Base-by-base conservation (phyloP, 1,284 basidiomycete genomes). In the Pseudozyma pruni region DNA sequence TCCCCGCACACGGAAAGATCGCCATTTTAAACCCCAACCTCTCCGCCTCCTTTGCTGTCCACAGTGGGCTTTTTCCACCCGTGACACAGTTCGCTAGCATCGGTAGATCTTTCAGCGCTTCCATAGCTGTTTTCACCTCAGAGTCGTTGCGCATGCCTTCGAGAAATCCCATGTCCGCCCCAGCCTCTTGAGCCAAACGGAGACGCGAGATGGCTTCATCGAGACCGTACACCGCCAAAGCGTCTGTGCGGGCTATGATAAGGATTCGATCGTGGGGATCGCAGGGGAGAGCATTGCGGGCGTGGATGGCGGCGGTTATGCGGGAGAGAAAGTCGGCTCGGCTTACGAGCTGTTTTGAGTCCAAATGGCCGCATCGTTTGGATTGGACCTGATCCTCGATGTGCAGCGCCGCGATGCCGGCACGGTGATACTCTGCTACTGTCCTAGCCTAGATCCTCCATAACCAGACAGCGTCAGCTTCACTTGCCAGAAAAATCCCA, bases 131-230 rank as follows among this genome's bases (percentile, higher is more conserved):
- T 69, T 86, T 84, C 25, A 91, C 86, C 34, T 90, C 86, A 49
- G 89, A 87, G 50, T 88, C 86, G 10, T 87, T 89, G 4, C 29
- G 39, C 19, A 68, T 43, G 16, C 90, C 91, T 83, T 92, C 91
- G 47, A 92, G 90, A 84, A 92, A 92, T 81, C 89, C 91, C 20
- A 91, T 90, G 75, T 92, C 91, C 1, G 91, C 91, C 31, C 91
- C 91, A 5, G 87, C 89, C 54, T 88, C 88, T 1, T 89, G 87
- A 3, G 91, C 90, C 29, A 90, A 86, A 78, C 88, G 87, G 50
- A 92, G 84, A 11, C 91, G 87, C 17, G 77, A 83, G 52, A 91
- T 71, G 0, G 90, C 91, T 83, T 91, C 90, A n/a, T 91, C 90
- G 87, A 91, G 89, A 23, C 90, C 90, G 20, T 89, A 84, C 4